phyloP scores from a whole-genome alignment of 352 stramenopile genomes.

The Phytophthora uliginosa region DNA sequence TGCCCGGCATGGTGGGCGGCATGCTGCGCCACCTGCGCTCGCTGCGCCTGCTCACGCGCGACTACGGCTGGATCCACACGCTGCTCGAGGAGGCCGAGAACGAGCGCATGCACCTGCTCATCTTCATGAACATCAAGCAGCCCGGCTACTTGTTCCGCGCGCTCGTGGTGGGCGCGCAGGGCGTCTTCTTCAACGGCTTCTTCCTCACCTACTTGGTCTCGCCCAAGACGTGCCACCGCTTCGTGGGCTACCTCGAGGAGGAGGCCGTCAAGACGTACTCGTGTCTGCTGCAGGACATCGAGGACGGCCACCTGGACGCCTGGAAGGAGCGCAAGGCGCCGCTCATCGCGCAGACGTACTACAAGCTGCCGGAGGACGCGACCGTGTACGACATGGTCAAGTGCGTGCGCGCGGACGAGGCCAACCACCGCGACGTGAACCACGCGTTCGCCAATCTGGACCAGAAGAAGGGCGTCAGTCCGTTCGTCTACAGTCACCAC shows the following conservation, averaged over 20 bases:
- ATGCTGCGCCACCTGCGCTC: constrained; percentile 87
- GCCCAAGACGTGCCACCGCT: constrained; percentile 90
- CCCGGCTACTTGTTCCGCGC: constrained; percentile 81
- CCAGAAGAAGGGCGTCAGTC: constrained; percentile 54
- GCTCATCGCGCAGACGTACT: constrained; percentile 90
- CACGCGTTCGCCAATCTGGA: constrained; percentile 70
- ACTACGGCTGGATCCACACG: constrained; percentile 95
- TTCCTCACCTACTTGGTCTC: constrained; percentile 90
- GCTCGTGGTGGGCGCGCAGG: constrained; percentile 85
- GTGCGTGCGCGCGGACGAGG: constrained; percentile 91
- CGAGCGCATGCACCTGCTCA: constrained; percentile 95
- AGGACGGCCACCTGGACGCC: constrained; percentile 76
- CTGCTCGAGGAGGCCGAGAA: constrained; percentile 96
- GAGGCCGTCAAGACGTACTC: constrained; percentile 95
- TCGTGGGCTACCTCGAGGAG: constrained; percentile 95
- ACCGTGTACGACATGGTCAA: constrained; percentile 89
- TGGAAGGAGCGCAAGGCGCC: constrained; percentile 83
- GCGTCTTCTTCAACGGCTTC: constrained; percentile 91
- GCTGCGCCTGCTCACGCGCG: constrained; percentile 83
- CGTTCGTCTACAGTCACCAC: constrained; percentile 35
- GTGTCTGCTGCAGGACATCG: constrained; percentile 91
- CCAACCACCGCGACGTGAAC: constrained; percentile 91
- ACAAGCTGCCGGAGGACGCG: constrained; percentile 80
- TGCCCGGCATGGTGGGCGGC: constrained; percentile 83
- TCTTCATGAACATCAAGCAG: constrained; percentile 92